phyloP scores from a whole-genome alignment of 1,284 basidiomycete genomes.

The Ustilago vetiveriae region DNA sequence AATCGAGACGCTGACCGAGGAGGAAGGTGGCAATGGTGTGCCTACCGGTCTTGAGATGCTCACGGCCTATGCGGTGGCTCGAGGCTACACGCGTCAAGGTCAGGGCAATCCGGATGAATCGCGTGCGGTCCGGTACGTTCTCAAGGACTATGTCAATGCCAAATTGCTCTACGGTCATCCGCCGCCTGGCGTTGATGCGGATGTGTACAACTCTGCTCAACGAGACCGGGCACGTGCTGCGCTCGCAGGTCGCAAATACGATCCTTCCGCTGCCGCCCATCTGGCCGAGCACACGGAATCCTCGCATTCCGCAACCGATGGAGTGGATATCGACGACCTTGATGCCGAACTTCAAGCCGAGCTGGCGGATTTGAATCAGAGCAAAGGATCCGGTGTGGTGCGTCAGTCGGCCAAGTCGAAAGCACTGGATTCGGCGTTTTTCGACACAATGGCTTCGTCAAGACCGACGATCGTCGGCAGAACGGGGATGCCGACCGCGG shows the following conservation, averaged over 20 bases:
- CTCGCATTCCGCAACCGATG: not conserved
- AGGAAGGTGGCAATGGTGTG: constrained; percentile 85
- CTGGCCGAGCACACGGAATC: constrained; percentile 32
- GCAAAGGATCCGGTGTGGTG: constrained; percentile 2
- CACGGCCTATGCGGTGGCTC: constrained; percentile 79
- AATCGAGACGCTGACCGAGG: constrained; percentile 76
- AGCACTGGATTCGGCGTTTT: constrained; percentile 84
- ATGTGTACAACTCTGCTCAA: constrained; percentile 81
- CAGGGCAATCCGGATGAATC: constrained; percentile 98
- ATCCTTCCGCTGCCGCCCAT: constrained; percentile 20
- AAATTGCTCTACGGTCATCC: constrained; percentile 88
- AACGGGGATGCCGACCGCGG: constrained; percentile 64
- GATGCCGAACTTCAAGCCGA: constrained; percentile 19
- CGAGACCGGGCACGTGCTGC: constrained; percentile 74
- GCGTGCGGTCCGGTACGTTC: constrained; percentile 86
- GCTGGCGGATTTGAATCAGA: constrained; percentile 9
- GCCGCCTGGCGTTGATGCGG: constrained; percentile 75
- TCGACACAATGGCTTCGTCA: constrained; percentile 76
- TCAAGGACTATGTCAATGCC: constrained; percentile 98
- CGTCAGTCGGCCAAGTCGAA: constrained; percentile 39
- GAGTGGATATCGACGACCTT: constrained; percentile 20
- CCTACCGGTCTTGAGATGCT: constrained; percentile 85
- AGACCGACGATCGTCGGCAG: constrained; percentile 69
- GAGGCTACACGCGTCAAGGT: constrained; percentile 90
- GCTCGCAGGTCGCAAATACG: constrained; percentile 49